phyloP scores from a whole-genome alignment of 352 stramenopile genomes.

The Plasmopara muralis region DNA sequence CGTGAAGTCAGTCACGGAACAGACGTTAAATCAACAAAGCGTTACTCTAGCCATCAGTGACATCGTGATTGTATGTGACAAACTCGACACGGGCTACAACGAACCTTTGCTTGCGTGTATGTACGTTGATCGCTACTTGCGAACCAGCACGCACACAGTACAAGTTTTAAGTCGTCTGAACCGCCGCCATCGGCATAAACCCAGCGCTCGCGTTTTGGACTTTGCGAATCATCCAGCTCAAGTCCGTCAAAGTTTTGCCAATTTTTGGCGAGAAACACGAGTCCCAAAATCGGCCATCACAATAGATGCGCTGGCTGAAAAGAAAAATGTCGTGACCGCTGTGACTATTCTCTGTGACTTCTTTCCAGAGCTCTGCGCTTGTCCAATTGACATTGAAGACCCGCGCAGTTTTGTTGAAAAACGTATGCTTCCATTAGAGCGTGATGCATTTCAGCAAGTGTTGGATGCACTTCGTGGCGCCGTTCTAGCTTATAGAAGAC shows the following conservation, averaged over 20 bases:
- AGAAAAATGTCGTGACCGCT: conserved; percentile 29
- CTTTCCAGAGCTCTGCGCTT: conserved; percentile 27
- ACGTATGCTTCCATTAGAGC: conserved; percentile 33
- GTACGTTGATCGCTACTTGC: conserved; percentile 79
- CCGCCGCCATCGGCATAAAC: conserved; percentile 52
- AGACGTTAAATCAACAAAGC: conserved; percentile 53
- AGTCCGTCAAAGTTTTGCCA: conserved; percentile 45
- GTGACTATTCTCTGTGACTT: conserved; percentile 39
- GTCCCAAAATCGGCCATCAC: conserved; percentile 10
- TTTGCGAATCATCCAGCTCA: conserved; percentile 71
- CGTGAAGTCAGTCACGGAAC: conserved; percentile 39
- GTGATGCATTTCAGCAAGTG: conserved; percentile 53
- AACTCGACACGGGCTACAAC: conserved; percentile 83
- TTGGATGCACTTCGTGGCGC: conserved; percentile 33
- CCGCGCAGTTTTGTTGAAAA: conserved; percentile 23
- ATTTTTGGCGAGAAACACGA: conserved; percentile 43
- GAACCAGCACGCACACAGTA: conserved; percentile 57
- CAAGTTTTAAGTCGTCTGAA: conserved; percentile 81
- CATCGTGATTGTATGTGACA: conserved; percentile 81
- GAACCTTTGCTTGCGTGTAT: conserved; percentile 64
- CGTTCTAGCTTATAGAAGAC: conserved; percentile 22
- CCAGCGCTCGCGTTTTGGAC: conserved; percentile 45
- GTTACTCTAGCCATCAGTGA: conserved; percentile 51
- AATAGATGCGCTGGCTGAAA: conserved; percentile 26
- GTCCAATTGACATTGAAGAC: conserved; percentile 13